A percentile compares a stretch with the other conserved stretches of the same genome.
Conservation (phyloP, 2,329 filamentous ascomycete species). For the Rutstroemia sp. region DNA sequence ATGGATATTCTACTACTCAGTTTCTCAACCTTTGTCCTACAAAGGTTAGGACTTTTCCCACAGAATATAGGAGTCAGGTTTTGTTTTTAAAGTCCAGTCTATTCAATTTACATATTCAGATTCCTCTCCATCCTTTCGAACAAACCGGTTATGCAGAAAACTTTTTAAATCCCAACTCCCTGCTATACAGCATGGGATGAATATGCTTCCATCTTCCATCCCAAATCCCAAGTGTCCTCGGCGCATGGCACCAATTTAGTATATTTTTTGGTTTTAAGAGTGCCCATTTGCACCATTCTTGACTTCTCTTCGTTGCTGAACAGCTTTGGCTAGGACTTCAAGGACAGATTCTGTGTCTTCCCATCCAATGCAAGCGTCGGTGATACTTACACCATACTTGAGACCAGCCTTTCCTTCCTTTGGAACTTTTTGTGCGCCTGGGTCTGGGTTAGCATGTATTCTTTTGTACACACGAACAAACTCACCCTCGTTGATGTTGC, state of each 20-base stretch:
- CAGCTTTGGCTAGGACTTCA: constrained; percentile 69
- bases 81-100: neutral
- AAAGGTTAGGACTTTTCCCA: no score
- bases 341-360: constrained; percentile 78
- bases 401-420: constrained; percentile 76
- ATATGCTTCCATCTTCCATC: neutral
- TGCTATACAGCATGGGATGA: neutral
- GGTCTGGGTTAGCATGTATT: constrained; percentile 5
- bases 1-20: no score
- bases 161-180: constrained; percentile 2
- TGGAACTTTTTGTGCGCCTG: constrained; percentile 84
- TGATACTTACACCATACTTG: constrained; percentile 93
- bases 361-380: constrained; percentile 95
- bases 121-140: no score
- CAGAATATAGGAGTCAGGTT: no score
- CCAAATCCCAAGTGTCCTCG: no score
- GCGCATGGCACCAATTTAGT: neutral
- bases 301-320: constrained; percentile 61
- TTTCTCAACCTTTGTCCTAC: neutral
- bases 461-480: neutral
- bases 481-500: constrained; percentile 85
- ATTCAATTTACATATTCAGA: neutral
- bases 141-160: no score
- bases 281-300: constrained; percentile 15
- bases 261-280: neutral